Conservation (phyloP, 345 rosid genomes). For the Anacardium occidentale region DNA sequence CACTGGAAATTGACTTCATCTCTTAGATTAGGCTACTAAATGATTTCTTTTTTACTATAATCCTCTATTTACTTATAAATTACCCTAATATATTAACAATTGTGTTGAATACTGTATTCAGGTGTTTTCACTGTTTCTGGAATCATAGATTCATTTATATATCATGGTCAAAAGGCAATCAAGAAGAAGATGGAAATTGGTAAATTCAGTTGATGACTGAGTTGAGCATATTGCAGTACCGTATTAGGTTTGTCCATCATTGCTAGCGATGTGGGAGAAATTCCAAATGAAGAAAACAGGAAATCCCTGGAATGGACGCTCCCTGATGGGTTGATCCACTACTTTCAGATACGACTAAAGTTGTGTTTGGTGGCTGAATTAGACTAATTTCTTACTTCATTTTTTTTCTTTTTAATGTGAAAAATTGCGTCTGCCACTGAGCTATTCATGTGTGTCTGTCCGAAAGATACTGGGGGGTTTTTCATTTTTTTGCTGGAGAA, state of each 20-base stretch:
- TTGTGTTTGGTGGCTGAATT: slow-evolving; percentile 11
- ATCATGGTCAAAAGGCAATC: slow-evolving; percentile 91
- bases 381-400: slow-evolving; percentile 19
- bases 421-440: slow-evolving; percentile 15
- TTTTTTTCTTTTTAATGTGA: background rate
- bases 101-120: slow-evolving; percentile 25
- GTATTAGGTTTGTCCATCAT: slow-evolving; percentile 4
- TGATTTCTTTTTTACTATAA: background rate
- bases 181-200: slow-evolving; percentile 97
- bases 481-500: slow-evolving; percentile 2
- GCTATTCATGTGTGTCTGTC: slow-evolving; percentile 4
- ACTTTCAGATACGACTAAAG: background rate
- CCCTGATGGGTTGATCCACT: background rate
- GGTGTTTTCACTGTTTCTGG: slow-evolving; percentile 93
- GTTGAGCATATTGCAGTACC: background rate
- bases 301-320: slow-evolving; percentile 1
- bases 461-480: background rate
- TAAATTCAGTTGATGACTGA: slow-evolving; percentile 59
- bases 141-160: slow-evolving; percentile 80
- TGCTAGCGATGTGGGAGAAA: slow-evolving; percentile 11
- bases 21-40: background rate
- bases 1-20: background rate
- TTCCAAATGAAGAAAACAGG: slow-evolving; percentile 1
- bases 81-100: background rate
- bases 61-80: background rate